These are phyloP conservation scores for Russula earlei DNA, from an alignment of 768 basidiomycete species.

Conservation along the genomic window DNA sequence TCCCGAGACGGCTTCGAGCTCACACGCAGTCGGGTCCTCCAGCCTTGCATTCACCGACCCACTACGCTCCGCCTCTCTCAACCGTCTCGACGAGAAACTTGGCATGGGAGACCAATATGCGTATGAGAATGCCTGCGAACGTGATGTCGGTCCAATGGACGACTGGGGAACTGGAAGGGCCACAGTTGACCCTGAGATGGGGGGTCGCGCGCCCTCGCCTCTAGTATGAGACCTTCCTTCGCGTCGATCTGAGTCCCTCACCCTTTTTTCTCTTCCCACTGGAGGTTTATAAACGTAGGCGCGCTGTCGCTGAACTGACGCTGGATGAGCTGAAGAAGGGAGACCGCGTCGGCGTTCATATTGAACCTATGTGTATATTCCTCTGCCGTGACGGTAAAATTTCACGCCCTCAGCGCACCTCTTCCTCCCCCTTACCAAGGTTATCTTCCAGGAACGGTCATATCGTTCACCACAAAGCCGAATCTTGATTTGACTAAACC, in stretches of 20 bases:
- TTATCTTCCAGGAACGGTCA: slow-evolving; percentile 44
- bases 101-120: slow-evolving; percentile 18
- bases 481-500: slow-evolving; percentile 43
- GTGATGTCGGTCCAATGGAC: slow-evolving; percentile 13
- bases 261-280: slow-evolving; percentile 20
- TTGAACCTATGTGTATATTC: slow-evolving; percentile 60
- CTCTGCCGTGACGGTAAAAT: slow-evolving; percentile 50
- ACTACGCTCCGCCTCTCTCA: slow-evolving; percentile 30
- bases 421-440: background rate
- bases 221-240: background rate
- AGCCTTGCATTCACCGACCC: slow-evolving; percentile 22
- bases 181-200: slow-evolving; percentile 21
- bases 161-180: background rate
- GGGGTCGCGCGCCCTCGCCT: slow-evolving; percentile 11
- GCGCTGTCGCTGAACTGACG: slow-evolving; percentile 23
- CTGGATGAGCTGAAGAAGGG: slow-evolving; percentile 38
- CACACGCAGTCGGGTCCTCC: background rate
- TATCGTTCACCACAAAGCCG: slow-evolving; percentile 44
- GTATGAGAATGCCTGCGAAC: slow-evolving; percentile 24
- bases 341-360: slow-evolving; percentile 48
- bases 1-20: background rate
- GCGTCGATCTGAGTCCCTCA: background rate
- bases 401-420: background rate
- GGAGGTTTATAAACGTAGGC: slow-evolving; percentile 28
- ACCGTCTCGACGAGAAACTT: slow-evolving; percentile 16